Conservation (phyloP, 176 grass and related monocot genomes). For the Bothriochloa decipiens region DNA sequence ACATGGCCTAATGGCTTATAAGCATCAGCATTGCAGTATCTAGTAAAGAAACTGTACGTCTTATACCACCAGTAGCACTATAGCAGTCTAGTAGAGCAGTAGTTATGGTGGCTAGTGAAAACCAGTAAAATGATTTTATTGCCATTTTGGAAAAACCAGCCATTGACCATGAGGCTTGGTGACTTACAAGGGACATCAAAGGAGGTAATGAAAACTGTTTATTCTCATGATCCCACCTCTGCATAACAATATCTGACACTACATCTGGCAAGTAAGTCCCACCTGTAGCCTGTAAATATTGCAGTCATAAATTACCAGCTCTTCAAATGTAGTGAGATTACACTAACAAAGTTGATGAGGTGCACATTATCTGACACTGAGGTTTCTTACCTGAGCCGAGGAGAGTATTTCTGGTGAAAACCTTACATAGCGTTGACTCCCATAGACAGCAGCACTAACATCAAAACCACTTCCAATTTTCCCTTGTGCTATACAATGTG, state of each 20-base stretch:
- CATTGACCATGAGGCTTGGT: conserved; percentile 27
- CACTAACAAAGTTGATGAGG: not conserved
- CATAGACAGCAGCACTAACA: conserved; percentile 93
- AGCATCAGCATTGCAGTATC: not conserved
- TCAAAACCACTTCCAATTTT: conserved; percentile 97
- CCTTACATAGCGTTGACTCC: conserved; percentile 77
- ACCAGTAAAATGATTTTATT: conserved; percentile 16
- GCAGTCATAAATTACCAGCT: conserved; percentile 29
- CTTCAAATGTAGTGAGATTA: not conserved
- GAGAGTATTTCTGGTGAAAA: conserved; percentile 88
- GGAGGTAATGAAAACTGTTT: conserved; percentile 66
- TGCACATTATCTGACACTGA: not conserved
- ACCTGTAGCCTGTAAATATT: conserved; percentile 57
- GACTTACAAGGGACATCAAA: conserved; percentile 52
- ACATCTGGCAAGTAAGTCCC: conserved; percentile 57
- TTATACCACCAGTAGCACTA: not conserved
- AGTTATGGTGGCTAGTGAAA: not conserved
- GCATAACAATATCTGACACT: conserved; percentile 66
- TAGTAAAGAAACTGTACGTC: conserved; percentile 20
- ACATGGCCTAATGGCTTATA: not conserved
- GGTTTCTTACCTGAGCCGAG: conserved; percentile 59
- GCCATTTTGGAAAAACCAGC: not conserved
- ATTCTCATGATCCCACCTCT: conserved; percentile 86
- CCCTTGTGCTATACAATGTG: conserved; percentile 96
- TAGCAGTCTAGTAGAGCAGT: not conserved